phyloP scores from a whole-genome alignment of 306 rosid species.

The Inga leiocalycina region DNA sequence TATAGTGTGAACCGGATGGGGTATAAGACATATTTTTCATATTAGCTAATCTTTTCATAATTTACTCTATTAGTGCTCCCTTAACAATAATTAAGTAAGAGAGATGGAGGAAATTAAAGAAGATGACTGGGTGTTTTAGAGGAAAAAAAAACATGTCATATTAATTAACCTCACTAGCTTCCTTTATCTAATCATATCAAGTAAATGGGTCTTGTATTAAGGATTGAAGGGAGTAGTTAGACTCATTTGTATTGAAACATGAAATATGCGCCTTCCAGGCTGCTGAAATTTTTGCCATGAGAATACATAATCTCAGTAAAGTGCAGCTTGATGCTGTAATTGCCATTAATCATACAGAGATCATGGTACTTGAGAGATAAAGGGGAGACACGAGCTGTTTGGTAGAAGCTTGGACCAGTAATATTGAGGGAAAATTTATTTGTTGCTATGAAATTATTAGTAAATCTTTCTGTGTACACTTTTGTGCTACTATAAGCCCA shows the following conservation, averaged over 20 bases:
- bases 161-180: too few species aligned
- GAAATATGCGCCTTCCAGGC: conserved; percentile 67
- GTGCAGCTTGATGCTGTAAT: conserved; percentile 70
- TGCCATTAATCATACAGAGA: conserved; percentile 63
- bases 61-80: too few species aligned
- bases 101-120: too few species aligned
- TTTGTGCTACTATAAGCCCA: conserved; percentile 83
- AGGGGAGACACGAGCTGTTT: not conserved
- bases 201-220: too few species aligned
- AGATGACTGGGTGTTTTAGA: too few species aligned
- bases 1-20: too few species aligned
- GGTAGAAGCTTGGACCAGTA: not conserved
- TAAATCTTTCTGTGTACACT: not conserved
- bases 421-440: not conserved
- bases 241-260: conserved; percentile 77
- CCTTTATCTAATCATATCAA: too few species aligned
- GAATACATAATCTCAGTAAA: conserved; percentile 72
- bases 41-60: too few species aligned
- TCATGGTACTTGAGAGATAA: conserved; percentile 72
- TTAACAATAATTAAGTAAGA: too few species aligned
- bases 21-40: too few species aligned
- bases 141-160: too few species aligned
- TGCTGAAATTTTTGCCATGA: conserved; percentile 39
- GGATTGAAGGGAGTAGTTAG: too few species aligned
- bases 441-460: not conserved